Evolutionary conservation across 78 protist species (phyloP).

Genomic region (Trichosphaerium sp.): DNA sequence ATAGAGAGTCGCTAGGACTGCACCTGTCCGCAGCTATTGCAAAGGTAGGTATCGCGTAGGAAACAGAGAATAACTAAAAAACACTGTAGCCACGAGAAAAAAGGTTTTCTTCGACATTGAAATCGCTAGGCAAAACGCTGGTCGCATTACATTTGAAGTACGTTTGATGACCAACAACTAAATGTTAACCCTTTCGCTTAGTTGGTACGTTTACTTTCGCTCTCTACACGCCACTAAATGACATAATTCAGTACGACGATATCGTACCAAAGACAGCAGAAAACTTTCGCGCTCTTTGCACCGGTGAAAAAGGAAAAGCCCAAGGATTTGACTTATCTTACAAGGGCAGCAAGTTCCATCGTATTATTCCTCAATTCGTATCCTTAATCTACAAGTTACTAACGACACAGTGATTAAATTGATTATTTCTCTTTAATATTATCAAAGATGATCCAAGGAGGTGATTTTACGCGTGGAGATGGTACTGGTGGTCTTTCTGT

Average conservation of each 20-base stretch:
- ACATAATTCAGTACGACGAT: slow-evolving; percentile 55
- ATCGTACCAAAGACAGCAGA: slow-evolving; percentile 76
- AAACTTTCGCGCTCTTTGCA: slow-evolving; percentile 74
- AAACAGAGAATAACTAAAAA: too few relatives aligned
- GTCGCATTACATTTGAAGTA: slow-evolving; percentile 52
- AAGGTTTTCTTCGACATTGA: slow-evolving; percentile 56
- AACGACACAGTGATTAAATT: slow-evolving; percentile 59
- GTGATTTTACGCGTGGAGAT: slow-evolving; percentile 77
- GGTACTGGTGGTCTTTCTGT: slow-evolving; percentile 82
- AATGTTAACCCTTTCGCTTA: too few relatives aligned
- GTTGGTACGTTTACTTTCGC: too few relatives aligned
- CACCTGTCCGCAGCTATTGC: too few relatives aligned
- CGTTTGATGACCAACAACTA: too few relatives aligned
- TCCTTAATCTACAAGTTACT: too few relatives aligned
- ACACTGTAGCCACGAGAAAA: too few relatives aligned
- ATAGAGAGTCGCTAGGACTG: too few relatives aligned
- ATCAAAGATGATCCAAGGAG: slow-evolving; percentile 58
- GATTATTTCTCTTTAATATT: not conserved
- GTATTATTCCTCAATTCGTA: slow-evolving; percentile 77
- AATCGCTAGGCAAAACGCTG: slow-evolving; percentile 20
- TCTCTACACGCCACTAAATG: too few relatives aligned
- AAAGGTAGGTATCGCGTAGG: too few relatives aligned
- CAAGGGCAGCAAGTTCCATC: slow-evolving; percentile 71
- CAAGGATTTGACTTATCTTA: slow-evolving; percentile 50
- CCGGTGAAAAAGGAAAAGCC: slow-evolving; percentile 54